A percentile compares a stretch with the other conserved stretches of the same genome.
Conservation (phyloP, 768 basidiomycete species). For the Multifurca ochricompacta region DNA sequence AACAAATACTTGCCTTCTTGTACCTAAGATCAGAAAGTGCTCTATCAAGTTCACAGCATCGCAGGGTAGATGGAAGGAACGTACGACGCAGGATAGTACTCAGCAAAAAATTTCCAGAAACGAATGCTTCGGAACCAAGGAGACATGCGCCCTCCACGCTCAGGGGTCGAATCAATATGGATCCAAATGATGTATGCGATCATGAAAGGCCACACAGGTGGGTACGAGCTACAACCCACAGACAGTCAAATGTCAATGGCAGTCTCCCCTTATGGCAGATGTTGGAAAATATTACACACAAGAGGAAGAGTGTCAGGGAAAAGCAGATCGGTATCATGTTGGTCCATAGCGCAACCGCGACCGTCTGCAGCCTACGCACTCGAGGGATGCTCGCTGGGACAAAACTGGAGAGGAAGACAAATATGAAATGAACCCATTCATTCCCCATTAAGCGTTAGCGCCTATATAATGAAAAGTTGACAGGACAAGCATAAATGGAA, state of each 20-base stretch:
- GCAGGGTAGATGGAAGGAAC: conserved; percentile 27
- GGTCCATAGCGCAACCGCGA: conserved; percentile 84
- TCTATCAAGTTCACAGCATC: not conserved
- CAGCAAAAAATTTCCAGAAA: conserved; percentile 88
- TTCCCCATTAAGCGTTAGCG: not conserved
- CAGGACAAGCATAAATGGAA: conserved; percentile 10
- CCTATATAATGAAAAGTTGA: not conserved
- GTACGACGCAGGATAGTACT: conserved; percentile 85
- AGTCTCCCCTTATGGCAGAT: not conserved
- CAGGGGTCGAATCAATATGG: conserved; percentile 70
- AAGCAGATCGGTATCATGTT: conserved; percentile 64
- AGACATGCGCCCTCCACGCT: conserved; percentile 60
- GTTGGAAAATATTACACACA: conserved; percentile 42
- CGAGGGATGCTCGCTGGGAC: conserved; percentile 82
- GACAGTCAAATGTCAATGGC: not conserved
- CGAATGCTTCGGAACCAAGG: conserved; percentile 62
- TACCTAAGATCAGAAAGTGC: conserved; percentile 23
- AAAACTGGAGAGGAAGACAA: conserved; percentile 41
- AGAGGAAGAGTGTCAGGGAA: conserved; percentile 67
- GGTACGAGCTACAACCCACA: conserved; percentile 59
- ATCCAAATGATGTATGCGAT: conserved; percentile 73
- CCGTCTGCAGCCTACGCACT: conserved; percentile 80
- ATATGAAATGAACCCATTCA: too few species aligned
- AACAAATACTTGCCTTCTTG: conserved; percentile 32
- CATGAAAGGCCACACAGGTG: conserved; percentile 81